A percentile compares a stretch with the other conserved stretches of the same genome.
Conservation (phyloP, 2,329 filamentous ascomycete genomes). For the Cyphellophora europaea region DNA sequence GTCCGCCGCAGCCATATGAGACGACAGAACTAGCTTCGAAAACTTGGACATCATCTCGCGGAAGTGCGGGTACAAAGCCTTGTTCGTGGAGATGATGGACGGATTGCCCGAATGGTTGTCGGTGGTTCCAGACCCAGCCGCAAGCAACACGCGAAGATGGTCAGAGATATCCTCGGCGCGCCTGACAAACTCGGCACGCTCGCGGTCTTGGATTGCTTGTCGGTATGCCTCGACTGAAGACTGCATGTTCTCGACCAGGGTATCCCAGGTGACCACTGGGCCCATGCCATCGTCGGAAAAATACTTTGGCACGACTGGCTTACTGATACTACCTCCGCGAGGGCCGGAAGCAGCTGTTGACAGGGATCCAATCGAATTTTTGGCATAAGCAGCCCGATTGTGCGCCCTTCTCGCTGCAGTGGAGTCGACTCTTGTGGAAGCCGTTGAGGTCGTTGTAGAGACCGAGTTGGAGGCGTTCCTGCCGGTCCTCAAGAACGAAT, state of each 20-base stretch:
- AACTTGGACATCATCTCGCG: slow-evolving; percentile 99
- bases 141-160: slow-evolving; percentile 84
- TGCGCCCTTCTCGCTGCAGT: slow-evolving; percentile 21
- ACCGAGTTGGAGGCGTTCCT: slow-evolving; percentile 61
- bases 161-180: slow-evolving; percentile 98
- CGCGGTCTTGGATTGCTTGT: slow-evolving; percentile 73
- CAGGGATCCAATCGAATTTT: slow-evolving; percentile 9
- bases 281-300: slow-evolving; percentile 87
- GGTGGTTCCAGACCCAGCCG: slow-evolving; percentile 90
- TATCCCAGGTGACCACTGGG: slow-evolving; percentile 76
- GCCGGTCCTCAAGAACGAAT: slow-evolving; percentile 58
- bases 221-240: slow-evolving; percentile 81
- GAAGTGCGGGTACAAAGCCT: slow-evolving; percentile 93
- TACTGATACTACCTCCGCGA: slow-evolving; percentile 24
- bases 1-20: slow-evolving; percentile 92
- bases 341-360: slow-evolving; percentile 8
- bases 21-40: slow-evolving; percentile 96
- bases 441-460: slow-evolving; percentile 83
- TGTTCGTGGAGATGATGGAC: slow-evolving; percentile 98
- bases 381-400: slow-evolving; percentile 45
- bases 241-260: slow-evolving; percentile 87
- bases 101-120: slow-evolving; percentile 98
- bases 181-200: slow-evolving; percentile 82
- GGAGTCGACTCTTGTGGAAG: slow-evolving; percentile 49
- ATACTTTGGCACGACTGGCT: slow-evolving; percentile 57